These are phyloP conservation scores for Graphilbum ipis-grandicollis DNA, from an alignment of 2,329 filamentous ascomycete genomes.

Conservation along the genomic window DNA sequence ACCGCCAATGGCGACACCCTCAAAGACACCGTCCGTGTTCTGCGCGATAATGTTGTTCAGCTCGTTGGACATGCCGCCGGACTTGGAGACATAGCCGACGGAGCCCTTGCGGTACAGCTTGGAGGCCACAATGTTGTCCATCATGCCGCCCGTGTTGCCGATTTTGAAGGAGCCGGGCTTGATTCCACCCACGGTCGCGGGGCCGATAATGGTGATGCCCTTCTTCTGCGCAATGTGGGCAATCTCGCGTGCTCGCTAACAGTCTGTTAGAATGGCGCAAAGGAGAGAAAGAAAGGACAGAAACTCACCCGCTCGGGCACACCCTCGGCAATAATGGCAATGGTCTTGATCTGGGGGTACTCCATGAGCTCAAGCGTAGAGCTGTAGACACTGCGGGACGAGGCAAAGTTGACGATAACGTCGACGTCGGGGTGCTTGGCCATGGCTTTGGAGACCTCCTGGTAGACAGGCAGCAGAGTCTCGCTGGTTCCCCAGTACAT, in stretches of 20 bases:
- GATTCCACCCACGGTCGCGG: slow-evolving; percentile 96
- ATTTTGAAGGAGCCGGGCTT: slow-evolving; percentile 99
- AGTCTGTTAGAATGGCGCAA: background rate
- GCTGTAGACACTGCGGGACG: slow-evolving; percentile 94
- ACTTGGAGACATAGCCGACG: slow-evolving; percentile 99
- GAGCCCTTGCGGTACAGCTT: slow-evolving; percentile 99
- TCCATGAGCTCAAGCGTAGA: slow-evolving; percentile 99
- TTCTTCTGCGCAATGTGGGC: slow-evolving; percentile 94
- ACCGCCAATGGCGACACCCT: slow-evolving; percentile 98
- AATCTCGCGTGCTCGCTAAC: slow-evolving; percentile 87
- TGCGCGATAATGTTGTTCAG: slow-evolving; percentile 98
- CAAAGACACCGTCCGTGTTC: slow-evolving; percentile 93
- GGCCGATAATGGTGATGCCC: slow-evolving; percentile 96
- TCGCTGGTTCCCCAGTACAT: slow-evolving; percentile 99
- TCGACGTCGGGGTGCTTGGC: slow-evolving; percentile 95
- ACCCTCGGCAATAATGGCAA: slow-evolving; percentile 98
- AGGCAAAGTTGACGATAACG: slow-evolving; percentile 98
- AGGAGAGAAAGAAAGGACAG: background rate
- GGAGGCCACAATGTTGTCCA: slow-evolving; percentile 99
- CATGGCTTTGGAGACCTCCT: slow-evolving; percentile 80
- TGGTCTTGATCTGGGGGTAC: slow-evolving; percentile 90
- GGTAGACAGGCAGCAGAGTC: slow-evolving; percentile 95
- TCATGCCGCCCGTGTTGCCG: slow-evolving; percentile 99
- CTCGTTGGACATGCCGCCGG: slow-evolving; percentile 99
- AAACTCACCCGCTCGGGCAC: slow-evolving; percentile 81